These are phyloP conservation scores for Morella rubra DNA, from an alignment of 306 rosid species.

Conservation along the genomic window DNA sequence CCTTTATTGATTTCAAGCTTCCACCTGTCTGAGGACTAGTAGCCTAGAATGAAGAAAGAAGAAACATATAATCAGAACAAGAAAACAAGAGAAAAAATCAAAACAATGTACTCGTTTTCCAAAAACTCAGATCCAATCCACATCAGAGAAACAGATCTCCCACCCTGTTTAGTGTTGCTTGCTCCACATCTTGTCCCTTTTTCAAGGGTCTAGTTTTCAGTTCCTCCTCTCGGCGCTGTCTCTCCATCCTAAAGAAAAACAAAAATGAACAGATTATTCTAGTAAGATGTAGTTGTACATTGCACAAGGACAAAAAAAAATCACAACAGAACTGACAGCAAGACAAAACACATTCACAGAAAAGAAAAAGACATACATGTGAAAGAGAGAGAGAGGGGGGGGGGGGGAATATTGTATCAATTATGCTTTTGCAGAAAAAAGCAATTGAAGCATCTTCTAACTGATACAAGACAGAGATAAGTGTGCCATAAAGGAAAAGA, in stretches of 20 bases:
- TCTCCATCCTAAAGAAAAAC: conserved; percentile 74
- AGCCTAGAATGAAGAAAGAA: conserved; percentile 48
- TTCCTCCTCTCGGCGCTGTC: conserved; percentile 97
- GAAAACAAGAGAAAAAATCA: conserved; percentile 6
- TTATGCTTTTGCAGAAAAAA: no score
- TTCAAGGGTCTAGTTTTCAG: conserved; percentile 67
- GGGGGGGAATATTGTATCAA: no score
- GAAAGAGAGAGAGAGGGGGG: neutral
- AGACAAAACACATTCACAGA: neutral
- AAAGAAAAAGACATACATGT: neutral
- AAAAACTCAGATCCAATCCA: neutral
- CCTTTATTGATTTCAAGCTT: conserved; percentile 83
- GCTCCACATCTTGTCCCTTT: conserved; percentile 85
- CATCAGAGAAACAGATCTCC: conserved; percentile 22
- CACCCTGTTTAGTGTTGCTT: conserved; percentile 73
- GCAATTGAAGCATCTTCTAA: conserved; percentile 9
- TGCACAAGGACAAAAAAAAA: neutral
- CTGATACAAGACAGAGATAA: neutral
- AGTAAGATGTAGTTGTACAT: conserved; percentile 11
- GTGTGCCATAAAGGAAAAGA: neutral
- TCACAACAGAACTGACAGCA: neutral
- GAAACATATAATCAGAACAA: conserved; percentile 11
- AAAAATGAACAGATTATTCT: conserved; percentile 6
- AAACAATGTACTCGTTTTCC: neutral
- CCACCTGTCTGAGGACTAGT: conserved; percentile 94